A percentile compares a stretch with the other conserved stretches of the same genome.
Evolutionary conservation across 164 flowering plant species (phyloP).

Genomic region (Buxus sempervirens): DNA sequence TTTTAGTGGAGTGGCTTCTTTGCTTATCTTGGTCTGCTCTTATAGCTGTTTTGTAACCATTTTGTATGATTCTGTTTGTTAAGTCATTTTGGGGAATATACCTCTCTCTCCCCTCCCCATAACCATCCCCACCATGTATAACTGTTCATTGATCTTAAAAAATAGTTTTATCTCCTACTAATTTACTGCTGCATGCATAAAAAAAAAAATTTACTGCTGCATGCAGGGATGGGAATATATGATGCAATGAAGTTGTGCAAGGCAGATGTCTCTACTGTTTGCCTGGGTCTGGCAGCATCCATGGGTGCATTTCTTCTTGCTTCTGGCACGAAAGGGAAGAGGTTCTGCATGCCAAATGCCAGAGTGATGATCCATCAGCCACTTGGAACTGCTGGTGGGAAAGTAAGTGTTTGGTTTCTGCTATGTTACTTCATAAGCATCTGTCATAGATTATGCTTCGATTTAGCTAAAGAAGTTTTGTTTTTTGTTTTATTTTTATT

Average conservation of each 20-base stretch:
- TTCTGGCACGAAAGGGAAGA: conserved; percentile 88
- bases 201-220: conserved; percentile 23
- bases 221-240: conserved; percentile 93
- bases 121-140: too few species aligned
- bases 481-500: too few species aligned
- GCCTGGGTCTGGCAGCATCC: conserved; percentile 94
- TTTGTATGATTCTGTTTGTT: too few species aligned
- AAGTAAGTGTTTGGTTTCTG: conserved; percentile 41
- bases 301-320: conserved; percentile 97
- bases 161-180: too few species aligned
- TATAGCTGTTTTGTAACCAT: too few species aligned
- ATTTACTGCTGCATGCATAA: conserved; percentile 27
- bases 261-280: conserved; percentile 91
- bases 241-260: conserved; percentile 97
- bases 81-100: too few species aligned
- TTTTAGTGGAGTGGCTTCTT: too few species aligned
- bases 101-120: too few species aligned
- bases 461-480: not conserved
- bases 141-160: too few species aligned
- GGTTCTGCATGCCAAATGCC: conserved; percentile 93
- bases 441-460: not conserved
- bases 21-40: too few species aligned
- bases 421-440: not conserved
- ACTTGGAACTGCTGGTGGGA: conserved; percentile 70
- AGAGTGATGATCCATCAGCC: conserved; percentile 97